Percentiles rank a stretch among this genome's conserved stretches.
phyloP scores from a whole-genome alignment of 371 early-diverging fungal species.

The Pancytospora philotis region DNA sequence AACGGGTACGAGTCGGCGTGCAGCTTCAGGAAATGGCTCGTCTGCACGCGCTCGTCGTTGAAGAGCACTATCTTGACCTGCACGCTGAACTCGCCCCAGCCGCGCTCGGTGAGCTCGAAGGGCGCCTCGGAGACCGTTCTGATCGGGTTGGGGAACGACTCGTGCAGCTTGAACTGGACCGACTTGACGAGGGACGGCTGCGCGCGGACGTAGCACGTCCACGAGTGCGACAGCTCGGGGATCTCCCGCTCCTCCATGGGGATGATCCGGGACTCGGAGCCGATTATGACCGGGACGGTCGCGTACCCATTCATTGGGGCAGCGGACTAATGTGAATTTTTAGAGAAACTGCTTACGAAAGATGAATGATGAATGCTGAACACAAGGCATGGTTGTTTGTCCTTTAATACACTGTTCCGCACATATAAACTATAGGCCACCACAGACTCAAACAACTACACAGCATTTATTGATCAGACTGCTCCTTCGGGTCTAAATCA shows the following conservation, averaged over 20 bases:
- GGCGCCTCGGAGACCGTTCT: slow-evolving; percentile 69
- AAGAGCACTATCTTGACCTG: slow-evolving; percentile 66
- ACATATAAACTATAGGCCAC: too few species aligned
- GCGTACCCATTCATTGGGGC: slow-evolving; percentile 35
- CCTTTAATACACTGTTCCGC: too few species aligned
- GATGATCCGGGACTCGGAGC: slow-evolving; percentile 30
- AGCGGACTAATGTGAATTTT: too few species aligned
- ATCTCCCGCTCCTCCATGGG: slow-evolving; percentile 15
- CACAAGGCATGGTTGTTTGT: too few species aligned
- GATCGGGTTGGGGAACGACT: slow-evolving; percentile 68
- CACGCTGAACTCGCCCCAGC: slow-evolving; percentile 96
- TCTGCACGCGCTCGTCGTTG: slow-evolving; percentile 39
- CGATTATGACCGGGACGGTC: slow-evolving; percentile 30
- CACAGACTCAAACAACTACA: too few species aligned
- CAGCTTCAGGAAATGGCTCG: slow-evolving; percentile 44
- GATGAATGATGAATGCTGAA: too few species aligned
- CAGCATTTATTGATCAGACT: too few species aligned
- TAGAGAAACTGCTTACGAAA: too few species aligned
- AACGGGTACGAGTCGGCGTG: slow-evolving; percentile 33
- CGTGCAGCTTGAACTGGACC: slow-evolving; percentile 82
- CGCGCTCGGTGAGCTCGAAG: slow-evolving; percentile 79
- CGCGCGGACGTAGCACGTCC: slow-evolving; percentile 70
- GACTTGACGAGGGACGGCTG: slow-evolving; percentile 70
- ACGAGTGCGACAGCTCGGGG: slow-evolving; percentile 62
- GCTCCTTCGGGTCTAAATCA: too few species aligned